Conservation (phyloP, 2,329 filamentous ascomycete genomes). For the Teratosphaeria nubilosa region DNA sequence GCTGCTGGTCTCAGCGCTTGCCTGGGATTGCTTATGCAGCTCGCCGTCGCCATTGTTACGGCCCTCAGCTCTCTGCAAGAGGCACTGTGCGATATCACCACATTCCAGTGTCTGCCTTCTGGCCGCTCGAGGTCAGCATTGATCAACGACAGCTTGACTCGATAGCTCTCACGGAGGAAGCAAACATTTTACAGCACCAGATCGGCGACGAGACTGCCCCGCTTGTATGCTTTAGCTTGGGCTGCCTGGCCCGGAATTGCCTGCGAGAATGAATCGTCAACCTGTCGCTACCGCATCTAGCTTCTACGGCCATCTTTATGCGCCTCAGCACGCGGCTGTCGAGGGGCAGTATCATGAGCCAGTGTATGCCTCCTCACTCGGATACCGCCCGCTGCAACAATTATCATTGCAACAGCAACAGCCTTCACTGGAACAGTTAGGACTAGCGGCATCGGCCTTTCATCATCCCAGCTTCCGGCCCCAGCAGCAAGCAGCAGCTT, state of each 20-base stretch:
- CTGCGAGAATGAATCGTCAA: slow-evolving; percentile 17
- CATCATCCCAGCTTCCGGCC: slow-evolving; percentile 14
- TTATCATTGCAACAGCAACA: slow-evolving; percentile 29
- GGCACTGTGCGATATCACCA: background rate
- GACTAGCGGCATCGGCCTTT: slow-evolving; percentile 14
- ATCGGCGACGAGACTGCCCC: slow-evolving; percentile 8
- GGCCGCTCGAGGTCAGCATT: background rate
- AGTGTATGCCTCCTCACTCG: slow-evolving; percentile 26
- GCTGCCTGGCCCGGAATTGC: slow-evolving; percentile 8
- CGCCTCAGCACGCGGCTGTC: slow-evolving; percentile 5
- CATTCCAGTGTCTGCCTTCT: slow-evolving; percentile 6
- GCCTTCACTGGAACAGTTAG: slow-evolving; percentile 10
- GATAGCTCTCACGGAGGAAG: background rate
- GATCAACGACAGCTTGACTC: background rate
- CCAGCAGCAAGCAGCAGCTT: slow-evolving; percentile 4
- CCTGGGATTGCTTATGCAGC: slow-evolving; percentile 2
- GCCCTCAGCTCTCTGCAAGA: background rate
- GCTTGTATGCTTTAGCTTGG: slow-evolving; percentile 20
- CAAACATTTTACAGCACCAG: background rate
- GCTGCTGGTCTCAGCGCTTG: slow-evolving; percentile 3
- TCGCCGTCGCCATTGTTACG: background rate
- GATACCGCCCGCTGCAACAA: slow-evolving; percentile 27
- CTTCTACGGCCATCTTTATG: slow-evolving; percentile 11
- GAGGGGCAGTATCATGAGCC: slow-evolving; percentile 20
- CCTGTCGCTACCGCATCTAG: slow-evolving; percentile 15